Percentiles rank a stretch among this genome's conserved stretches.
phyloP scores from a whole-genome alignment of 768 basidiomycete genomes.

The Phaffia tasmanica region DNA sequence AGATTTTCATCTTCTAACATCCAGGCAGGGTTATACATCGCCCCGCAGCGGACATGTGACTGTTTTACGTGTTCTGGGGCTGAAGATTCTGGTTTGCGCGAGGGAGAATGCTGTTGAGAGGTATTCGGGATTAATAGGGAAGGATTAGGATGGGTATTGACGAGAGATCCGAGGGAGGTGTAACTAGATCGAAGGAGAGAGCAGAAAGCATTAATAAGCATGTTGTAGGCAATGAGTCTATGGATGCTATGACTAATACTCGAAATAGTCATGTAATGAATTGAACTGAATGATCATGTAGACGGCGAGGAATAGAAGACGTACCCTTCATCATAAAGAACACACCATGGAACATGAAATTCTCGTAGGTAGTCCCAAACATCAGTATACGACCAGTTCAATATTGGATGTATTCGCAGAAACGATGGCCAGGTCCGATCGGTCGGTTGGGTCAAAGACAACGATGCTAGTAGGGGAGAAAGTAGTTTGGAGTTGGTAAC shows the following conservation, averaged over 20 bases:
- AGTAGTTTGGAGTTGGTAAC: neutral
- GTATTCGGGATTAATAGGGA: conserved; percentile 43
- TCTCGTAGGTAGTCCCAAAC: conserved; percentile 77
- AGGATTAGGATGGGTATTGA: conserved; percentile 89
- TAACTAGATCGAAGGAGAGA: conserved; percentile 49
- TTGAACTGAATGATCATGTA: neutral
- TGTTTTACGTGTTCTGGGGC: neutral
- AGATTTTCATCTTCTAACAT: conserved; percentile 61
- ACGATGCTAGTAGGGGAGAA: conserved; percentile 45
- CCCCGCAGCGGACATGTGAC: conserved; percentile 23
- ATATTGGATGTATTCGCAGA: conserved; percentile 85
- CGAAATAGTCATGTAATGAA: neutral
- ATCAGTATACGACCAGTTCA: conserved; percentile 83
- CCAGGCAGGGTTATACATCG: conserved; percentile 63
- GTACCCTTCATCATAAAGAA: conserved; percentile 81
- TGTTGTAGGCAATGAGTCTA: neutral
- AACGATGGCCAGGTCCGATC: conserved; percentile 83
- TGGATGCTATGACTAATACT: neutral
- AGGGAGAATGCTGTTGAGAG: neutral
- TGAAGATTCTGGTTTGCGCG: neutral
- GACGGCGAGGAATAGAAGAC: conserved; percentile 30
- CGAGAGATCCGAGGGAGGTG: conserved; percentile 90
- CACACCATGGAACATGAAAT: conserved; percentile 72
- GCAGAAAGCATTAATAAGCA: neutral
- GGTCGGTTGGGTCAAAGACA: conserved; percentile 64